Percentiles rank a stretch among this genome's conserved stretches.
Conservation (phyloP, 768 basidiomycete genomes). For the Calvatia gigantea region DNA sequence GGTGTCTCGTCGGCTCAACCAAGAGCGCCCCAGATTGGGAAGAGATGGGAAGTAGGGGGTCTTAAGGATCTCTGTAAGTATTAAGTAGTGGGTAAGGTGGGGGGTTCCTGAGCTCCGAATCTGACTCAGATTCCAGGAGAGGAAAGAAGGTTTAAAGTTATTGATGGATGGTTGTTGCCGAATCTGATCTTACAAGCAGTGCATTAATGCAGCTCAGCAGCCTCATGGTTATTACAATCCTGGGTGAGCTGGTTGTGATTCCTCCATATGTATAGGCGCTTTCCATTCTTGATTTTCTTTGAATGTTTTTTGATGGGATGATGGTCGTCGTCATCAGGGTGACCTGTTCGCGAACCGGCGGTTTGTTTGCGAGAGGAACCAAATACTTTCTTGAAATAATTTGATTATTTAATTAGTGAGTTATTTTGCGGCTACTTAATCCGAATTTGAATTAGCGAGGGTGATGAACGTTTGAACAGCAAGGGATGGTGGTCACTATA, state of each 20-base stretch:
- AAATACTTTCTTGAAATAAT: neutral
- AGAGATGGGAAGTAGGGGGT: too few species aligned
- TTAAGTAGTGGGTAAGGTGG: too few species aligned
- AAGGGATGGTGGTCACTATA: neutral
- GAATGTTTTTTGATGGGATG: slow-evolving; percentile 9
- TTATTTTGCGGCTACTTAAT: neutral
- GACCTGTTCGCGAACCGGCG: neutral
- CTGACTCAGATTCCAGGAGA: neutral
- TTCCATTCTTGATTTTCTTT: slow-evolving; percentile 4
- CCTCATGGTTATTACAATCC: neutral
- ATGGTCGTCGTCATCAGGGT: neutral
- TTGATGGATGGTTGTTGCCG: slow-evolving; percentile 3
- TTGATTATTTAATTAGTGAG: neutral
- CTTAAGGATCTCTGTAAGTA: too few species aligned
- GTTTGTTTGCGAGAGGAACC: neutral
- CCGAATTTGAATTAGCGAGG: neutral
- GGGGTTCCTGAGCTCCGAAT: slow-evolving; percentile 1
- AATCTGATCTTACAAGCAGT: slow-evolving; percentile 9
- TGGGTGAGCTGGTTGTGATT: neutral
- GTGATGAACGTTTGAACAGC: neutral
- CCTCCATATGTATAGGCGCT: neutral
- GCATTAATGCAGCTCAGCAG: neutral
- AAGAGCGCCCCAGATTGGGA: too few species aligned
- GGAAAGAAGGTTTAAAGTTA: slow-evolving; percentile 11
- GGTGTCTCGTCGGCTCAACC: too few species aligned